A percentile compares a stretch with the other conserved stretches of the same genome.
Conservation (phyloP, 2,329 filamentous ascomycete species). For the Lasiodiplodia gonubiensis region DNA sequence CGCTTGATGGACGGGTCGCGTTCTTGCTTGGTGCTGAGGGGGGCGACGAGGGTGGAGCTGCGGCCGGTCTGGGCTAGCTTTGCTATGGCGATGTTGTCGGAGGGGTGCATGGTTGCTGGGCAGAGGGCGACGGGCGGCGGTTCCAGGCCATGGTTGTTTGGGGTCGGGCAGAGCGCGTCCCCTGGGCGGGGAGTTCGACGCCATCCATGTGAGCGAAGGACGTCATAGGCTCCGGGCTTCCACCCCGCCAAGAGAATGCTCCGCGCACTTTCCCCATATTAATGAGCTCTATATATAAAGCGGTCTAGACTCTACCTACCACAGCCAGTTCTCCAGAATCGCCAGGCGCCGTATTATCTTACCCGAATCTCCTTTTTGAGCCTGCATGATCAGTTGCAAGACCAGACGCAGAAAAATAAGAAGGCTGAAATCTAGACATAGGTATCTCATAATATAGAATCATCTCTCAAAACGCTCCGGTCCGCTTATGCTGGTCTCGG, state of each 20-base stretch:
- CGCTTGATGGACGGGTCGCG: slow-evolving; percentile 34
- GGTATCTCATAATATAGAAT: background rate
- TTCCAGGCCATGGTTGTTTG: slow-evolving; percentile 13
- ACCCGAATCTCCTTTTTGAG: background rate
- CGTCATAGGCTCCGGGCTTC: slow-evolving; percentile 26
- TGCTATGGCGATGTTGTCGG: slow-evolving; percentile 11
- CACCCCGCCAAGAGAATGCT: background rate
- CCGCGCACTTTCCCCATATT: background rate
- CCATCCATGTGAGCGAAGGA: slow-evolving; percentile 14
- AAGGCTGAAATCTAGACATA: no score
- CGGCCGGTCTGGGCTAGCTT: slow-evolving; percentile 25
- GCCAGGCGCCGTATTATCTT: no score
- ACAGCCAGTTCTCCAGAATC: background rate
- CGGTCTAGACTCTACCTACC: background rate
- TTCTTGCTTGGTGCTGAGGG: slow-evolving; percentile 18
- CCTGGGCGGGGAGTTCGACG: slow-evolving; percentile 16
- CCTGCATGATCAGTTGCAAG: background rate
- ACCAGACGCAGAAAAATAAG: background rate
- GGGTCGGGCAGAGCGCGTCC: background rate
- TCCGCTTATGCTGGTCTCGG: slow-evolving; percentile 15
- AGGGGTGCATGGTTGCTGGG: slow-evolving; percentile 21
- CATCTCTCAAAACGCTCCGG: slow-evolving; percentile 8
- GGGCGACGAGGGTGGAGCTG: slow-evolving; percentile 26
- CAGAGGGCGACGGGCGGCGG: slow-evolving; percentile 2
- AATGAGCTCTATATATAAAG: background rate